These are phyloP conservation scores for Adenanthera pavonina DNA, from an alignment of 306 rosid species.

Conservation along the genomic window DNA sequence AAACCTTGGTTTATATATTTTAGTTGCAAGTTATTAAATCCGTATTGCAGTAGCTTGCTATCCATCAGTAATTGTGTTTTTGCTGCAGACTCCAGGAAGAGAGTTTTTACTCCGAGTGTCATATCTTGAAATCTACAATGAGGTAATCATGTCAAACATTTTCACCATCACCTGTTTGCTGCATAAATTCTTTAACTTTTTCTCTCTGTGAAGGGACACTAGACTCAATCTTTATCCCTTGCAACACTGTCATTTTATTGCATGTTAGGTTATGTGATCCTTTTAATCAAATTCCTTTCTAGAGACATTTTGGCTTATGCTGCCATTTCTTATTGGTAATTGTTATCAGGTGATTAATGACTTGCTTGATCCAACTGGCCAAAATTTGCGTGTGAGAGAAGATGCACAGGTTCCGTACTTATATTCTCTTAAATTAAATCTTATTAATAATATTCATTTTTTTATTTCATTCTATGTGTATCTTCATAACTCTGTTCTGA, in stretches of 20 bases:
- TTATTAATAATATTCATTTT: not conserved
- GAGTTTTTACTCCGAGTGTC: conserved; percentile 98
- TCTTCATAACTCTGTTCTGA: conserved; percentile 25
- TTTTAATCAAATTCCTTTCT: conserved; percentile 16
- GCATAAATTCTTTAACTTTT: conserved; percentile 16
- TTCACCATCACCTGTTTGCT: conserved; percentile 30
- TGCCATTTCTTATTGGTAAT: conserved; percentile 43
- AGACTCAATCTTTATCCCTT: not conserved
- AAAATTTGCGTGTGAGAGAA: conserved; percentile 98
- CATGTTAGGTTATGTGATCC: not conserved
- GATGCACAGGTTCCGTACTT: conserved; percentile 84
- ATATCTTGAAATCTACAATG: conserved; percentile 95
- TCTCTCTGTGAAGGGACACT: conserved; percentile 1
- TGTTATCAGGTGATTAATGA: conserved; percentile 91
- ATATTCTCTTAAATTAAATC: conserved; percentile 28
- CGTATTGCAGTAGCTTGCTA: conserved; percentile 1
- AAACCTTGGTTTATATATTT: not conserved
- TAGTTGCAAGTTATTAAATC: not conserved
- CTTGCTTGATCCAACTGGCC: conserved; percentile 99
- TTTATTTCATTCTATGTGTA: conserved; percentile 2
- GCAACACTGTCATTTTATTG: not conserved
- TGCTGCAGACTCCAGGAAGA: conserved; percentile 94
- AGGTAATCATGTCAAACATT: conserved; percentile 58
- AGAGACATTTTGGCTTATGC: conserved; percentile 32
- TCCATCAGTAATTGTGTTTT: conserved; percentile 39